Evolutionary conservation across 768 basidiomycete species (phyloP), one percentile per base, ranked within the genome.

Genomic region (Bullera alba): DNA sequence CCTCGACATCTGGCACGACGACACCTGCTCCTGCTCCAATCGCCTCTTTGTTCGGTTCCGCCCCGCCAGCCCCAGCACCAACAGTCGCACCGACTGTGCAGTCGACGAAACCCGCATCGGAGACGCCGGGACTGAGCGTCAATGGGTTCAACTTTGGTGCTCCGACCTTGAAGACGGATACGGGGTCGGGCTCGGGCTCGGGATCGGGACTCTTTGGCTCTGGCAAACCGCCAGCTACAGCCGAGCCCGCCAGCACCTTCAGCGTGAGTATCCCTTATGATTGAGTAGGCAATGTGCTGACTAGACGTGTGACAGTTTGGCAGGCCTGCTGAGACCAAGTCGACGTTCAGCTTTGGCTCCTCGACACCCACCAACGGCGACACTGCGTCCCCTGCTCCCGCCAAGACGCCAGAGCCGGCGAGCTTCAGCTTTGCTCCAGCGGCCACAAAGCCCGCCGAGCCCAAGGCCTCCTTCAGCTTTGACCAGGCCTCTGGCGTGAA

Each of bases 331-430:
- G 6, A 26, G n/a, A 15, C 25, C n/a, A n/a, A 26, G 6, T 38
- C 46, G 16, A 38, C 46, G 12, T 47, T 53, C 26, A 39, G 23
- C 35, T 54, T 54, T 50, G 47, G 46, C n/a, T 6, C 32, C 3
- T 21, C 37, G 12, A 26, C 35, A 35, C 21, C 35, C 3, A 21
- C 36, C 30, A 15, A n/a, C 38, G 27, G 15, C 15, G 17, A 28
- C 27, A n/a, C 56, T 43, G 38, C 17, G 2, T 38, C 51, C n/a
- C 12, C 51, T 41, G 45, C 36, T 5, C 41, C 10, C 37, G 30
- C 17, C 10, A 19, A 16, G 19, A 7, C 37, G 16, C 25, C 48
- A 10, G 26, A 23, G 23, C 32, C 22, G 7, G n/a, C 46, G 1
- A 35, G 26, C 2, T 51, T 51, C 42, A 32, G 19, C 26, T 50